Conservation (phyloP, 257 asterid species). For the Solanum ossicruentum region DNA sequence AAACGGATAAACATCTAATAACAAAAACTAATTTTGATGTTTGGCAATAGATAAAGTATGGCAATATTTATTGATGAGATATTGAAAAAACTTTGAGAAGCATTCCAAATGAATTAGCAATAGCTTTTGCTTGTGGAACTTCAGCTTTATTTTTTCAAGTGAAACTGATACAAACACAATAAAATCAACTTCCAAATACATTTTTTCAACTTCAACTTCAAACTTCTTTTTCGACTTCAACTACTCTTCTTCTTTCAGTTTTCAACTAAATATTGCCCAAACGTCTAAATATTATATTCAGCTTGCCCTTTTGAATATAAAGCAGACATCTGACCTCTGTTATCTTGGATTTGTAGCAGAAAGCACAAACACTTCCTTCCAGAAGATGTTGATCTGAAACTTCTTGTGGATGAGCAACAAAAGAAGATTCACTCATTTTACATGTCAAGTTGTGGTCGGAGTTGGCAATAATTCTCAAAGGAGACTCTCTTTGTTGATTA, state of each 20-base stretch:
- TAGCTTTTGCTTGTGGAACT: not conserved
- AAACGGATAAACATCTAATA: not conserved
- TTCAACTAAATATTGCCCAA: not conserved
- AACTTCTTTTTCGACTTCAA: not conserved
- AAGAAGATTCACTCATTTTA: slow-evolving; percentile 14
- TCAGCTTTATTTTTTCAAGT: not conserved
- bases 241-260: not conserved
- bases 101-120: not conserved
- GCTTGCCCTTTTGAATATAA: not conserved
- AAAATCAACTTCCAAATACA: not conserved
- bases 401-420: not conserved
- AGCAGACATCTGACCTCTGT: slow-evolving; percentile 43
- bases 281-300: not conserved
- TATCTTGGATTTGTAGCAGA: slow-evolving; percentile 61
- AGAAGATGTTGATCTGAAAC: slow-evolving; percentile 8
- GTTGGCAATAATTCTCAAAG: not conserved
- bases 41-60: not conserved
- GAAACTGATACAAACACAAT: not conserved
- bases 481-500: slow-evolving; percentile 7
- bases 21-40: not conserved
- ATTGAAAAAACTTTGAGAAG: not conserved
- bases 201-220: not conserved
- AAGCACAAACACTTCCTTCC: slow-evolving; percentile 39
- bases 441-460: slow-evolving; percentile 9
- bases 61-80: not conserved